These are phyloP conservation scores for Globisporangium paroecandrum DNA, from an alignment of 352 stramenopile genomes.

Conservation along the genomic window DNA sequence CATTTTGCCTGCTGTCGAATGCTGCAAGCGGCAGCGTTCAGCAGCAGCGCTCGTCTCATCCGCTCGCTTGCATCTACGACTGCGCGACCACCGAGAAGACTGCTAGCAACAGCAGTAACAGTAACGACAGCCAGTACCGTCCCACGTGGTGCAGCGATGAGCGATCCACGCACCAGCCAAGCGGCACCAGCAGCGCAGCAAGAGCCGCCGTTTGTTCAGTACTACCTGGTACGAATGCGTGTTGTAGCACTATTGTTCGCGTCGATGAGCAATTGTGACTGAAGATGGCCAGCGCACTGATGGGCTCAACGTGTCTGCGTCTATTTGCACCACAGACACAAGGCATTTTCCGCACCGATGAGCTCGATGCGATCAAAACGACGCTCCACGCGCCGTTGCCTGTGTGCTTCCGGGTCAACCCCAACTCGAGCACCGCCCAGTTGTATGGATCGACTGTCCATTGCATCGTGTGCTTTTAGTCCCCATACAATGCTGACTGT, in stretches of 20 bases:
- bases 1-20: slow-evolving; percentile 3
- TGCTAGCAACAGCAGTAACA: neutral
- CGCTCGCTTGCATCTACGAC: neutral
- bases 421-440: slow-evolving; percentile 26
- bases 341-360: slow-evolving; percentile 48
- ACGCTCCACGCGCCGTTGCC: slow-evolving; percentile 57
- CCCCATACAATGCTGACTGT: neutral
- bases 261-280: neutral
- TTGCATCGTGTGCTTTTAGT: too few species aligned
- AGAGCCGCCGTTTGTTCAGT: slow-evolving; percentile 47
- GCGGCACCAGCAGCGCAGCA: slow-evolving; percentile 1
- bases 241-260: neutral
- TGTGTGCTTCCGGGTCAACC: slow-evolving; percentile 71
- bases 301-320: neutral
- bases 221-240: slow-evolving; percentile 48
- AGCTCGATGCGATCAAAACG: slow-evolving; percentile 38
- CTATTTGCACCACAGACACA: slow-evolving; percentile 32
- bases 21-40: neutral
- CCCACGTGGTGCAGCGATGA: neutral
- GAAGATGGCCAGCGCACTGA: too few species aligned
- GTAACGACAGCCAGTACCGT: neutral
- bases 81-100: neutral
- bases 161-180: neutral
- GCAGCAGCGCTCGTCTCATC: neutral
- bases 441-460: slow-evolving; percentile 16